phyloP scores from a whole-genome alignment of 768 basidiomycete species.

The Auriscalpium orientale region DNA sequence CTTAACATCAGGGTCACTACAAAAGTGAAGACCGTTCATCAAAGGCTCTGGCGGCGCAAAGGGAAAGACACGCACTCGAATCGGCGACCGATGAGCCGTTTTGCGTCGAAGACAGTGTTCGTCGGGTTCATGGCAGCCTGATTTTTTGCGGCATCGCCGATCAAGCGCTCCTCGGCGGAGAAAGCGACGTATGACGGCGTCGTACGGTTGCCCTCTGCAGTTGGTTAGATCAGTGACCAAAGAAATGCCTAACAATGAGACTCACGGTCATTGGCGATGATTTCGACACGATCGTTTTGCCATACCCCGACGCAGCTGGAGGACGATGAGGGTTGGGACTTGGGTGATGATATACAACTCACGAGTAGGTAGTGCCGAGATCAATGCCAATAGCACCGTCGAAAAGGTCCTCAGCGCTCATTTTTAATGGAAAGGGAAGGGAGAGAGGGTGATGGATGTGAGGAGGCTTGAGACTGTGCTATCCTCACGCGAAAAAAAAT shows the following conservation, averaged over 20 bases:
- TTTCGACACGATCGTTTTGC: slow-evolving; percentile 99
- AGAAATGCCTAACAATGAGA: slow-evolving; percentile 13
- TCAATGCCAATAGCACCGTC: slow-evolving; percentile 97
- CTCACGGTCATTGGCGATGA: slow-evolving; percentile 95
- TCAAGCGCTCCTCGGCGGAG: slow-evolving; percentile 91
- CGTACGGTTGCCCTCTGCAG: slow-evolving; percentile 91
- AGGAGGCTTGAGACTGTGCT: slow-evolving; percentile 1
- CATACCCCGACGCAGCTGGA: slow-evolving; percentile 94
- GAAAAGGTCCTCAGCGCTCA: slow-evolving; percentile 75
- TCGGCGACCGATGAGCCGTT: slow-evolving; percentile 96
- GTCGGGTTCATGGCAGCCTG: slow-evolving; percentile 99
- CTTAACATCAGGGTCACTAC: slow-evolving; percentile 87
- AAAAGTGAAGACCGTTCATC: slow-evolving; percentile 7
- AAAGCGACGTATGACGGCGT: slow-evolving; percentile 99
- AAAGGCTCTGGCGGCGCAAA: slow-evolving; percentile 1
- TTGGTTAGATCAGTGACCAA: slow-evolving; percentile 2
- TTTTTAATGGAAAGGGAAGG: slow-evolving; percentile 32
- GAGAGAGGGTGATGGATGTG: slow-evolving; percentile 23
- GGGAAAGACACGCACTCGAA: slow-evolving; percentile 61
- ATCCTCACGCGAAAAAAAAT: not conserved
- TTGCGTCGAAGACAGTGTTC: slow-evolving; percentile 99
- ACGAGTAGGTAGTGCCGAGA: slow-evolving; percentile 97
- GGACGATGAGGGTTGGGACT: slow-evolving; percentile 13
- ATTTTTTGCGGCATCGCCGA: slow-evolving; percentile 98
- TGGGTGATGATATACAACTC: slow-evolving; percentile 21